Base-by-base conservation (phyloP, 129 eudicot species). In the Arctium minus region DNA sequence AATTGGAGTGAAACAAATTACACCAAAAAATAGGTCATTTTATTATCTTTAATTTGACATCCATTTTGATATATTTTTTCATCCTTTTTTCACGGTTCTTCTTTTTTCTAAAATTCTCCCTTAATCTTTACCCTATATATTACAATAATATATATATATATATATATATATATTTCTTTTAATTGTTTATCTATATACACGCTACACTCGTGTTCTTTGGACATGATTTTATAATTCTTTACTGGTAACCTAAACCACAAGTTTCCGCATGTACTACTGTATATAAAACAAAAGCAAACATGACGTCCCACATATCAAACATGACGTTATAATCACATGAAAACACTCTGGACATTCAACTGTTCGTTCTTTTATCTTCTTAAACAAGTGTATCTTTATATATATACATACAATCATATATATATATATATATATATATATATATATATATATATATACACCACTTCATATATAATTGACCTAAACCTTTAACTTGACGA, bases 221-320 rank as follows among this genome's bases (percentile, higher is more conserved):
- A 37, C 79, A 84, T 56, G 62, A 72, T 60, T 62, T 72, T 84
- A 39, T 40, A 74, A 84, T 84, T 72, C 79, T 78, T 79, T 72
- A 8, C 40, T 62, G 75, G 44, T 84, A 84, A 84, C 83, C 87
- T 84, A 79, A 84, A 84, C 87, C 79, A 84, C 87, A 84, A 84
- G 87, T 84, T 84, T 84, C 87, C 42, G 35, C 75, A 78, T 78
- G 83, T 31, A 84, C 5, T 31, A 78, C 27, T 29, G 78, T 60
- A 78, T 60, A 78, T 13, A 83, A 83, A 72, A 72, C 75, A 84
- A 84, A 84, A 84, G 87, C 79, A 84, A 78, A 72, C 70, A 72
- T 78, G 83, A 84, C 73, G 15, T 78, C 79, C 31, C 74, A 60
- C 70, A 72, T 18, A 79, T 78, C 72, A 84, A 79, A 60, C 0